A percentile compares a stretch with the other conserved stretches of the same genome.
These are phyloP conservation scores for Kodamaea derodonti DNA, from an alignment of 1,139 yeast species.

Conservation along the genomic window DNA sequence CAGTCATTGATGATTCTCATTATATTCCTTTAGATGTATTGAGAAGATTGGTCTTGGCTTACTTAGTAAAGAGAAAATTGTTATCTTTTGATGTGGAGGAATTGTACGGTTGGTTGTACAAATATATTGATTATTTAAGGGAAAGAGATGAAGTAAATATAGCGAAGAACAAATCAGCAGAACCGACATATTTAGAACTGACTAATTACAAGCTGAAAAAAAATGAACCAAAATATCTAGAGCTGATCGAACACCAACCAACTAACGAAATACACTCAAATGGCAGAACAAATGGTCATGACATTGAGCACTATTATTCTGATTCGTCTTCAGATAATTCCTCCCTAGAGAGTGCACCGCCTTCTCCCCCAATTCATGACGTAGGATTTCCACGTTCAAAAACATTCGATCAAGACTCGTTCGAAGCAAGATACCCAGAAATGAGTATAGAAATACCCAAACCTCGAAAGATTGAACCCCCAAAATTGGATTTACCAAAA, in stretches of 20 bases:
- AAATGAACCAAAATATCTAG: neutral
- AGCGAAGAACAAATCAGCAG: slow-evolving; percentile 2
- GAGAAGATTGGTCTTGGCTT: slow-evolving; percentile 28
- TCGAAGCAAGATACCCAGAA: slow-evolving; percentile 10
- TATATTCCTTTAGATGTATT: slow-evolving; percentile 21
- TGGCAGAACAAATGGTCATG: no score
- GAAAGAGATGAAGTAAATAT: slow-evolving; percentile 22
- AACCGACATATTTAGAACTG: no score
- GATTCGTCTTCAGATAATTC: neutral
- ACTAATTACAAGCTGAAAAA: neutral
- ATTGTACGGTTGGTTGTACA: slow-evolving; percentile 38
- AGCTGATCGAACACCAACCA: no score
- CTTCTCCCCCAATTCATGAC: slow-evolving; percentile 18
- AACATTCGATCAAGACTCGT: neutral
- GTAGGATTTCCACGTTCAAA: neutral
- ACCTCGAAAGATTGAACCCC: neutral
- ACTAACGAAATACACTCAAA: no score
- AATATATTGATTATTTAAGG: slow-evolving; percentile 39
- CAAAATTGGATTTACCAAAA: neutral
- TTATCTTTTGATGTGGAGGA: slow-evolving; percentile 36
- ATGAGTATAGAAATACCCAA: neutral
- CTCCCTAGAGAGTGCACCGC: slow-evolving; percentile 7
- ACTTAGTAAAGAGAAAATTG: slow-evolving; percentile 28
- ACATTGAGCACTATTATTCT: slow-evolving; percentile 2
- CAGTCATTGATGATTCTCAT: slow-evolving; percentile 8